A percentile compares a stretch with the other conserved stretches of the same genome.
Evolutionary conservation across 192 early-diverging fungal species (phyloP).

Genomic region (Coemansia sp.): DNA sequence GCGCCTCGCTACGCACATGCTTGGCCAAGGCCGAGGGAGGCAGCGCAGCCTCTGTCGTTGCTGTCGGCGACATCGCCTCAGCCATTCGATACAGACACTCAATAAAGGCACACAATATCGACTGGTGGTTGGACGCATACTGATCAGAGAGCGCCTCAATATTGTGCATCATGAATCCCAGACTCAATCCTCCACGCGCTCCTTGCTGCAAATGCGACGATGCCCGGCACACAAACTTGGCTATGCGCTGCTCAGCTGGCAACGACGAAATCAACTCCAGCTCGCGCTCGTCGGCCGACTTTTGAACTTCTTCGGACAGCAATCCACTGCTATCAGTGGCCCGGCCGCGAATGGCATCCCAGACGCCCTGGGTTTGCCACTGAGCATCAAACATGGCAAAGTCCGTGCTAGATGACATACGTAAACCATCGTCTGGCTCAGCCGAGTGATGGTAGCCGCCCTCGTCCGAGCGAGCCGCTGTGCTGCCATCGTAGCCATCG

Average conservation of each 20-base stretch:
- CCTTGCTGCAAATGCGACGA: constrained; percentile 57
- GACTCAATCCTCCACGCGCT: constrained; percentile 46
- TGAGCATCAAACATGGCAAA: constrained; percentile 9
- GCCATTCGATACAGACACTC: constrained; percentile 47
- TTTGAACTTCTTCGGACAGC: constrained; percentile 8
- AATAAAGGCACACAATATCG: constrained; percentile 53
- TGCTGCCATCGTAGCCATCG: constrained; percentile 6
- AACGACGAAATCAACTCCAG: constrained; percentile 46
- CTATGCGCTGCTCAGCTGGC: constrained; percentile 54
- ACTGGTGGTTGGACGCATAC: constrained; percentile 42
- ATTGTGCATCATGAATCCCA: constrained; percentile 57
- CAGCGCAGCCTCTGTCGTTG: not conserved
- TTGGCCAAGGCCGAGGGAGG: constrained; percentile 48
- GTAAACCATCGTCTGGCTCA: not conserved
- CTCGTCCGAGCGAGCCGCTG: constrained; percentile 4
- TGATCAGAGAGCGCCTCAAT: constrained; percentile 36
- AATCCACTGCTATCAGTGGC: constrained; percentile 4
- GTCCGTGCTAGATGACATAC: not conserved
- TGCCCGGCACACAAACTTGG: constrained; percentile 55
- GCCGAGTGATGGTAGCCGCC: not conserved
- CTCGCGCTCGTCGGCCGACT: constrained; percentile 38
- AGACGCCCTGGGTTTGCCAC: constrained; percentile 15
- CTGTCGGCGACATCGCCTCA: constrained; percentile 18
- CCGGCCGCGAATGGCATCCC: constrained; percentile 15
- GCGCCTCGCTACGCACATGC: constrained; percentile 25